Conservation (phyloP, 306 rosid species). For the Luffa acutangula region DNA sequence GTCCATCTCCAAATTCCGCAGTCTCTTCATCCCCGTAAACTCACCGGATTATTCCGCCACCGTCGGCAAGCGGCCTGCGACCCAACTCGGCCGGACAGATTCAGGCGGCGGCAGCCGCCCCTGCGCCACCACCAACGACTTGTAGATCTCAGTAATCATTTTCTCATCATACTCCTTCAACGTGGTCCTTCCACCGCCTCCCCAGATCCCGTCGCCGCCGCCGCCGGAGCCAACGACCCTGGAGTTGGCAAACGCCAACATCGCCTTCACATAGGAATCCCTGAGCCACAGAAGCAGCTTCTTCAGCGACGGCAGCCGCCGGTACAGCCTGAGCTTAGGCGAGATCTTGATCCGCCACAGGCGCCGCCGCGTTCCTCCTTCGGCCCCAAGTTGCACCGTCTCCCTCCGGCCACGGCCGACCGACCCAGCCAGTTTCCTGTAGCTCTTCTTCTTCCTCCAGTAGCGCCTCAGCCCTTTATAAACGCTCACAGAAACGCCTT, state of each 20-base stretch:
- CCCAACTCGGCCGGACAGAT: constrained; percentile 7
- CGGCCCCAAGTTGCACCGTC: constrained; percentile 22
- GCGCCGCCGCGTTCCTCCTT: background rate
- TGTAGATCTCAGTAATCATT: constrained; percentile 58
- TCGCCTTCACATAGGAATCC: constrained; percentile 57
- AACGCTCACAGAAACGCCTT: constrained; percentile 33
- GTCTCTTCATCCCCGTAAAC: background rate
- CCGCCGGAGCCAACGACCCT: constrained; percentile 23
- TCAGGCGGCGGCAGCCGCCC: constrained; percentile 28
- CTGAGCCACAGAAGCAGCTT: constrained; percentile 58
- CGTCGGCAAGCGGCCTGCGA: constrained; percentile 15
- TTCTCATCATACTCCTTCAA: constrained; percentile 70
- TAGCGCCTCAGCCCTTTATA: constrained; percentile 34
- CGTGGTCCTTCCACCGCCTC: constrained; percentile 18
- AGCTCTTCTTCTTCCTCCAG: constrained; percentile 40
- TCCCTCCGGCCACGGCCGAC: constrained; percentile 13
- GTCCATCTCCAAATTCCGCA: background rate
- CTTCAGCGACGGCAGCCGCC: constrained; percentile 40
- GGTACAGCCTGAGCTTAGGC: constrained; percentile 31
- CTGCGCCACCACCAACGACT: constrained; percentile 35
- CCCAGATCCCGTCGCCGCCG: background rate
- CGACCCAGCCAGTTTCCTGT: constrained; percentile 29
- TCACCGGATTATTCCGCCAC: constrained; percentile 9
- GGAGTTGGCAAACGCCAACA: constrained; percentile 61
- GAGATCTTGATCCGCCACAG: constrained; percentile 44